Evolutionary conservation across 805 yeast genomes (phyloP).

Genomic region (Millerago galiae): DNA sequence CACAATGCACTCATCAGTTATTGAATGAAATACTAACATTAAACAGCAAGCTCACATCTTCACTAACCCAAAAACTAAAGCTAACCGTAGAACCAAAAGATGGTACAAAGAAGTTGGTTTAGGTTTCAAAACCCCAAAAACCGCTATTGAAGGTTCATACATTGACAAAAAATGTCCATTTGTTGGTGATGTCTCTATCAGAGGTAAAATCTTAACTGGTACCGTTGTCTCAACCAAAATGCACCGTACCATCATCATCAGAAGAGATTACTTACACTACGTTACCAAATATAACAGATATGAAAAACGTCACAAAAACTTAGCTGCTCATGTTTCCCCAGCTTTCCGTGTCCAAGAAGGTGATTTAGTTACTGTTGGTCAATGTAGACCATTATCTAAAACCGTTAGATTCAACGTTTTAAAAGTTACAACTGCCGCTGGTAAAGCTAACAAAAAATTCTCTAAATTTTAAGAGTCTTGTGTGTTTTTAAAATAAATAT

Average conservation of each 20-base stretch:
- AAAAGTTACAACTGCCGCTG: conserved; percentile 84
- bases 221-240: conserved; percentile 99
- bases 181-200: conserved; percentile 93
- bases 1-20: no score
- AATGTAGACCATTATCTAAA: conserved; percentile 99
- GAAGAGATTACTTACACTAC: conserved; percentile 99
- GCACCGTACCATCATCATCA: conserved; percentile 99
- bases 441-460: conserved; percentile 90
- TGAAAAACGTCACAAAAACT: conserved; percentile 99
- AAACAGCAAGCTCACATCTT: conserved; percentile 98
- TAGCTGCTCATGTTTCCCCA: conserved; percentile 99
- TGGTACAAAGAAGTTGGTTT: conserved; percentile 99
- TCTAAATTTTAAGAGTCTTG: conserved; percentile 71
- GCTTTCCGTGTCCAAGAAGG: conserved; percentile 99
- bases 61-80: conserved; percentile 99
- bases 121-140: conserved; percentile 99
- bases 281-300: conserved; percentile 99
- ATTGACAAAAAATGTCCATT: conserved; percentile 99
- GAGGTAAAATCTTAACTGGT: conserved; percentile 99
- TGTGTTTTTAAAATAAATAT: conserved; percentile 4
- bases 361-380: conserved; percentile 99
- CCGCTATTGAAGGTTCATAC: conserved; percentile 98
- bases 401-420: conserved; percentile 99
- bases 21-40: conserved; percentile 37
- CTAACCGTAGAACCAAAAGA: conserved; percentile 98